Conservation (phyloP, 306 rosid genomes). For the Hippophae tibetana region DNA sequence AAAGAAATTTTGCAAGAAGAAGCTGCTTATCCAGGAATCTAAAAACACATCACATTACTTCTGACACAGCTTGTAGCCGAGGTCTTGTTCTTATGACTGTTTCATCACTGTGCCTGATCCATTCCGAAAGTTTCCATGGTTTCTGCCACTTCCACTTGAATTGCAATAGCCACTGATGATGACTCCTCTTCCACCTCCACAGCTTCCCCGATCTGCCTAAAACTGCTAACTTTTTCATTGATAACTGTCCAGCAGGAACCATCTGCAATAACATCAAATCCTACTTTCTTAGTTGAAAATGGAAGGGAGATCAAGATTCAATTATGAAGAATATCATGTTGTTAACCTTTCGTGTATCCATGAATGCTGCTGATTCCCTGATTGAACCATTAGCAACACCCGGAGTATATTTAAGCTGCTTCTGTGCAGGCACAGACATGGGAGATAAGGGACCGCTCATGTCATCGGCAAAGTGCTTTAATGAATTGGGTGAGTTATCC, state of each 20-base stretch:
- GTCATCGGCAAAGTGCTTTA: constrained; percentile 63
- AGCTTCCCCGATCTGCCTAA: constrained; percentile 84
- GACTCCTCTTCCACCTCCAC: constrained; percentile 99
- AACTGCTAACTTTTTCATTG: constrained; percentile 68
- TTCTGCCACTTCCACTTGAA: constrained; percentile 99
- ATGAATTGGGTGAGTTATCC: constrained; percentile 54
- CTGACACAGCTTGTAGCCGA: constrained; percentile 60
- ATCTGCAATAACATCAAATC: constrained; percentile 45
- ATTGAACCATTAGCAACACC: constrained; percentile 67
- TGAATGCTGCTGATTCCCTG: constrained; percentile 66
- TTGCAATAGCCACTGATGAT: constrained; percentile 91
- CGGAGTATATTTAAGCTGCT: constrained; percentile 81
- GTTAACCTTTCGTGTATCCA: constrained; percentile 69
- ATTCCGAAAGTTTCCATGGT: constrained; percentile 97
- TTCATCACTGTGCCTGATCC: constrained; percentile 90
- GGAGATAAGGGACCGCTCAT: constrained; percentile 60
- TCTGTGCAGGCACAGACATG: constrained; percentile 65
- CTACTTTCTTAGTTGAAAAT: constrained; percentile 19
- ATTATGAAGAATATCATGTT: constrained; percentile 12
- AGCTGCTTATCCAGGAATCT: constrained; percentile 26
- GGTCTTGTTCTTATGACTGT: constrained; percentile 73
- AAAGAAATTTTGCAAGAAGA: constrained; percentile 27
- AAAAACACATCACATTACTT: constrained; percentile 22
- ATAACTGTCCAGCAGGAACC: constrained; percentile 78
- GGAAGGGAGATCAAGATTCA: constrained; percentile 16